Evolutionary conservation across 192 early-diverging fungal species (phyloP).

Genomic region (Podila clonocystis): DNA sequence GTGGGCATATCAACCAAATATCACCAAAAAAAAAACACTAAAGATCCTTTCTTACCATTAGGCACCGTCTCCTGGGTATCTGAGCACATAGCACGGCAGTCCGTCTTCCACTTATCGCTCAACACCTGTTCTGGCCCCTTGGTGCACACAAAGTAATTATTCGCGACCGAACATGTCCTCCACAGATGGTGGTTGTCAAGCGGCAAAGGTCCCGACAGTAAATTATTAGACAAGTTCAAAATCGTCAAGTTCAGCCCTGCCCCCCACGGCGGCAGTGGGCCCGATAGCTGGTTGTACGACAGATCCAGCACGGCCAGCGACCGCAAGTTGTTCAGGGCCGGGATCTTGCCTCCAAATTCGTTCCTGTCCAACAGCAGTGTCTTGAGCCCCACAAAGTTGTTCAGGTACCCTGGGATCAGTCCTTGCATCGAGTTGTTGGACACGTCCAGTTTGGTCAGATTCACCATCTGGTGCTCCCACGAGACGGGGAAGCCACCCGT

Average conservation of each 20-base stretch:
- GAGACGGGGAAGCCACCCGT: conserved; percentile 28
- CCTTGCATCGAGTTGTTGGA: conserved; percentile 51
- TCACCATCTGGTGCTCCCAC: conserved; percentile 40
- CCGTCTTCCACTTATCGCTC: conserved; percentile 28
- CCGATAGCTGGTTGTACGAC: conserved; percentile 42
- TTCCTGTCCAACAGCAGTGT: conserved; percentile 40
- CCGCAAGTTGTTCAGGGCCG: conserved; percentile 1
- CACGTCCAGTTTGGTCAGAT: conserved; percentile 40
- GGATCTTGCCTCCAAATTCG: conserved; percentile 48
- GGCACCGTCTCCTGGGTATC: conserved; percentile 23
- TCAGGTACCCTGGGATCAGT: conserved; percentile 17
- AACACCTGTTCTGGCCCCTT: conserved; percentile 41
- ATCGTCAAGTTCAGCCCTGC: conserved; percentile 40
- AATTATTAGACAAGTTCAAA: conserved; percentile 41
- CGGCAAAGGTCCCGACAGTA: conserved; percentile 31
- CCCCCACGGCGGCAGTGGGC: conserved; percentile 30
- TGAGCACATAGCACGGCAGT: conserved; percentile 29
- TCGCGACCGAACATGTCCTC: conserved; percentile 36
- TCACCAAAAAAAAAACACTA: not conserved
- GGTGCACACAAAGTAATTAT: conserved; percentile 45
- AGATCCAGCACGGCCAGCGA: conserved; percentile 28
- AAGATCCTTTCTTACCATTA: conserved; percentile 5
- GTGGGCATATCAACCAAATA: not conserved
- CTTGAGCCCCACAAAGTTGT: conserved; percentile 23
- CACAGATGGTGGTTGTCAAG: conserved; percentile 33